These are phyloP conservation scores for Brettanomyces bruxellensis DNA, from an alignment of 805 yeast species.

Conservation along the genomic window DNA sequence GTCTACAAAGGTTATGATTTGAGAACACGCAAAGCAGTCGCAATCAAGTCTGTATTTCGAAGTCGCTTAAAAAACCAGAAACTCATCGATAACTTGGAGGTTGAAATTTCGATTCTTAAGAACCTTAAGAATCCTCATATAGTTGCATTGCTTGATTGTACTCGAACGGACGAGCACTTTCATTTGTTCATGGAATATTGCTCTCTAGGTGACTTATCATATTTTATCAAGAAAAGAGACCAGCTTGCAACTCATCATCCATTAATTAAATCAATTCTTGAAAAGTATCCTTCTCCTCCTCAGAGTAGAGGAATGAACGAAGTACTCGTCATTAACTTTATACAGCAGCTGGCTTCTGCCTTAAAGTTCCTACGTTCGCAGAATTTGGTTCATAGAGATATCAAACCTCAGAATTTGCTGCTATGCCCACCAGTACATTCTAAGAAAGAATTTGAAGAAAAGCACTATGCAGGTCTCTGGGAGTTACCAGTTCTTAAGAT, in stretches of 20 bases:
- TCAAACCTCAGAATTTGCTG: slow-evolving; percentile 85
- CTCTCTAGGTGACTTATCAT: slow-evolving; percentile 87
- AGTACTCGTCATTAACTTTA: slow-evolving; percentile 69
- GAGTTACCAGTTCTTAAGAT: slow-evolving; percentile 85
- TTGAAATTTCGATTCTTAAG: slow-evolving; percentile 84
- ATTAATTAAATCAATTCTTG: slow-evolving; percentile 62
- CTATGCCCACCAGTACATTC: slow-evolving; percentile 76
- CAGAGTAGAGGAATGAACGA: slow-evolving; percentile 73
- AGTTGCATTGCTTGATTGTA: slow-evolving; percentile 77
- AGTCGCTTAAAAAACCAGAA: slow-evolving; percentile 79
- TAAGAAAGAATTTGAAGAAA: slow-evolving; percentile 44
- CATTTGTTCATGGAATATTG: slow-evolving; percentile 95
- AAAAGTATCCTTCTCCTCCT: slow-evolving; percentile 73
- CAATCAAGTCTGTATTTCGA: slow-evolving; percentile 80
- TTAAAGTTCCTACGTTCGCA: slow-evolving; percentile 71
- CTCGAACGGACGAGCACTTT: slow-evolving; percentile 66
- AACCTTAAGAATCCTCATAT: slow-evolving; percentile 89
- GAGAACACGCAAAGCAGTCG: slow-evolving; percentile 54
- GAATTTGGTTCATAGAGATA: slow-evolving; percentile 88
- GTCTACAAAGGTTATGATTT: slow-evolving; percentile 77
- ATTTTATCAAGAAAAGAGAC: slow-evolving; percentile 68
- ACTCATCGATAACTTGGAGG: slow-evolving; percentile 80
- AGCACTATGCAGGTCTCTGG: slow-evolving; percentile 68
- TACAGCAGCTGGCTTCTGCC: slow-evolving; percentile 81
- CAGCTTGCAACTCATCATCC: slow-evolving; percentile 72